phyloP scores from a whole-genome alignment of 2,329 filamentous ascomycete species.

The Xylaria sp. region DNA sequence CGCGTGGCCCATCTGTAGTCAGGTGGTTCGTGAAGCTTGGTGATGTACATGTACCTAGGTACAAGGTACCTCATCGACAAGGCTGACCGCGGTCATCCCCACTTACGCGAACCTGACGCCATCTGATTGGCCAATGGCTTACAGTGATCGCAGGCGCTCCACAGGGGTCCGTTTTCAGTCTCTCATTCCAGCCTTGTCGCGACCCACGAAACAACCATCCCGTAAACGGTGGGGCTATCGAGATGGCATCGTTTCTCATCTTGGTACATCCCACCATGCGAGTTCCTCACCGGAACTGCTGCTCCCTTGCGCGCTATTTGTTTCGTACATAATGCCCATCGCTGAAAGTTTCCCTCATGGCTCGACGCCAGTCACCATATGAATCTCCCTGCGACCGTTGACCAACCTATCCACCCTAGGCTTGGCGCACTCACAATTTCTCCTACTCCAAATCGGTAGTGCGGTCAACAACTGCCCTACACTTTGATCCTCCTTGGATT shows the following conservation, averaged over 20 bases:
- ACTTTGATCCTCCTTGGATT: no score
- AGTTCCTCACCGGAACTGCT: neutral
- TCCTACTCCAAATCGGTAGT: no score
- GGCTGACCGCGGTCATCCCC: neutral
- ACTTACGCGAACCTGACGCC: slow-evolving; percentile 13
- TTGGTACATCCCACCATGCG: neutral
- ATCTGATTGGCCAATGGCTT: slow-evolving; percentile 18
- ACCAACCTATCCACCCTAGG: no score
- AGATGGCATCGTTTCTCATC: slow-evolving; percentile 2
- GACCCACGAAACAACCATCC: neutral
- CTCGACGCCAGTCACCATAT: no score
- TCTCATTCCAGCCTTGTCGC: neutral
- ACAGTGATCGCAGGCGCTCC: neutral
- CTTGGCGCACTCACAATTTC: no score
- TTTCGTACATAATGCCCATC: neutral
- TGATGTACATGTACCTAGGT: no score
- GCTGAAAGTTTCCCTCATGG: no score
- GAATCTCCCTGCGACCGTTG: no score
- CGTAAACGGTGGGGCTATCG: slow-evolving; percentile 9
- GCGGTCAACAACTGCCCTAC: no score
- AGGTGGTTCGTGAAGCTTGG: no score
- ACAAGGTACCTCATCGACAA: neutral
- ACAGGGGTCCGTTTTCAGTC: neutral
- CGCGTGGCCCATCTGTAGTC: no score
- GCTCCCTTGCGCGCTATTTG: neutral